Conservation (phyloP, 2,329 filamentous ascomycete species). For the Aureobasidium leucospermi region DNA sequence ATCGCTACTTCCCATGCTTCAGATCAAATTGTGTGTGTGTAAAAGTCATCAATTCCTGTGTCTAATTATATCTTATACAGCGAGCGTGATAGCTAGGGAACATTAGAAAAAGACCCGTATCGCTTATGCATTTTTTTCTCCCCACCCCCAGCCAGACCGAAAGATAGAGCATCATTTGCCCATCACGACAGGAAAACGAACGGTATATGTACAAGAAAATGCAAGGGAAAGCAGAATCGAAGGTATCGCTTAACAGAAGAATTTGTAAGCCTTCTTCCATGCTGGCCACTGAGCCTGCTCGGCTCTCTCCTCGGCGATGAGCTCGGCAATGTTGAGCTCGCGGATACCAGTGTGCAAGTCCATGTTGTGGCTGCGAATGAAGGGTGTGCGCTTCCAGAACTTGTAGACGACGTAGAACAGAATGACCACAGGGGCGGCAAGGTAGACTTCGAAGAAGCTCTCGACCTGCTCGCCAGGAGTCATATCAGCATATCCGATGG, state of each 20-base stretch:
- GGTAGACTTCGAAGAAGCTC: slow-evolving; percentile 67
- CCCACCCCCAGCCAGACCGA: too few species aligned
- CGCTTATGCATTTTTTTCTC: too few species aligned
- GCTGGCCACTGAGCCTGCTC: slow-evolving; percentile 52
- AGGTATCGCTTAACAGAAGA: slow-evolving; percentile 34
- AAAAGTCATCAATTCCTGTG: too few species aligned
- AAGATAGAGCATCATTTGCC: too few species aligned
- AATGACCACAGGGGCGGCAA: slow-evolving; percentile 59
- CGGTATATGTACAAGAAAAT: neutral
- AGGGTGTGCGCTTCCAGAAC: slow-evolving; percentile 60
- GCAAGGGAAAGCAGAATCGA: neutral
- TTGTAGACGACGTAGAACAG: slow-evolving; percentile 69
- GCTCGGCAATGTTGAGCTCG: slow-evolving; percentile 71
- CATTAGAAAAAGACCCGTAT: neutral
- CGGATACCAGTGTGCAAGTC: slow-evolving; percentile 79
- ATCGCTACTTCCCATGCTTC: too few species aligned
- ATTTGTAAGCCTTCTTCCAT: slow-evolving; percentile 45
- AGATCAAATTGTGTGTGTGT: too few species aligned
- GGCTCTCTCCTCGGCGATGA: slow-evolving; percentile 72
- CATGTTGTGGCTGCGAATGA: slow-evolving; percentile 66
- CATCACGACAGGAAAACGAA: too few species aligned
- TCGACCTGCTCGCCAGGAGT: slow-evolving; percentile 43
- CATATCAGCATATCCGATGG: slow-evolving; percentile 51
- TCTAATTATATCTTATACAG: too few species aligned
- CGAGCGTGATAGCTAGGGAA: neutral